Evolutionary conservation across 2,329 filamentous ascomycete genomes (phyloP).

Genomic region (Botryotinia globosa): DNA sequence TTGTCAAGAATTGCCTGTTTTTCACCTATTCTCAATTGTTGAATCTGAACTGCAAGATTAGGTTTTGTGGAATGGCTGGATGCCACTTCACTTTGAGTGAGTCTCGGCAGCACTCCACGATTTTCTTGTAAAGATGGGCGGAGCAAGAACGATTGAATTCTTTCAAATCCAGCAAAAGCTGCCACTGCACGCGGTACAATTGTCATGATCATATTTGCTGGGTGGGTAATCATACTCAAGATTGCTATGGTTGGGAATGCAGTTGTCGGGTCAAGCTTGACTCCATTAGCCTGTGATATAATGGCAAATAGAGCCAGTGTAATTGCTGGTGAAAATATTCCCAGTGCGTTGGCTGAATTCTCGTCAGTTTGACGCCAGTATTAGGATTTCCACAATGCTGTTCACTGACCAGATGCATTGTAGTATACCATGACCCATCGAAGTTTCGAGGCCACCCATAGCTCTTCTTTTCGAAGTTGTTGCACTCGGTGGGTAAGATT

Average conservation of each 20-base stretch:
- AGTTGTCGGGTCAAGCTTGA: constrained; percentile 19
- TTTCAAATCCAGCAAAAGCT: constrained; percentile 27
- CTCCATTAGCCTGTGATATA: constrained; percentile 16
- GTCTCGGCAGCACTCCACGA: constrained; percentile 16
- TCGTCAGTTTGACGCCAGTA: neutral
- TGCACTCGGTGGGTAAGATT: constrained; percentile 13
- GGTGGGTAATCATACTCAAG: constrained; percentile 29
- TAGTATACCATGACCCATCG: constrained; percentile 45
- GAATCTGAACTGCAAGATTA: neutral
- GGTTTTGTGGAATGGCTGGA: neutral
- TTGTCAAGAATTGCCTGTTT: constrained; percentile 5
- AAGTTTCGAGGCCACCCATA: constrained; percentile 38
- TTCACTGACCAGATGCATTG: constrained; percentile 41
- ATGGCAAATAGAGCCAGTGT: constrained; percentile 28
- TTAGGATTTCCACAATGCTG: constrained; percentile 18
- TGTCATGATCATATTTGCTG: constrained; percentile 31
- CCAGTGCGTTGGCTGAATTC: constrained; percentile 29
- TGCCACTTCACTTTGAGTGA: neutral
- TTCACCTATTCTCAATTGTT: neutral
- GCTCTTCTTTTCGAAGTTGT: constrained; percentile 31
- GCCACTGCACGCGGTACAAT: constrained; percentile 26
- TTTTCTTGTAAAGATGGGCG: constrained; percentile 17
- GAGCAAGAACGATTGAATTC: constrained; percentile 38
- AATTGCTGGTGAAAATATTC: constrained; percentile 30
- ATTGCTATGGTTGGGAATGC: constrained; percentile 30